Conservation (phyloP, 202 grass and related monocot genomes). For the Alloteropsis angusta region DNA sequence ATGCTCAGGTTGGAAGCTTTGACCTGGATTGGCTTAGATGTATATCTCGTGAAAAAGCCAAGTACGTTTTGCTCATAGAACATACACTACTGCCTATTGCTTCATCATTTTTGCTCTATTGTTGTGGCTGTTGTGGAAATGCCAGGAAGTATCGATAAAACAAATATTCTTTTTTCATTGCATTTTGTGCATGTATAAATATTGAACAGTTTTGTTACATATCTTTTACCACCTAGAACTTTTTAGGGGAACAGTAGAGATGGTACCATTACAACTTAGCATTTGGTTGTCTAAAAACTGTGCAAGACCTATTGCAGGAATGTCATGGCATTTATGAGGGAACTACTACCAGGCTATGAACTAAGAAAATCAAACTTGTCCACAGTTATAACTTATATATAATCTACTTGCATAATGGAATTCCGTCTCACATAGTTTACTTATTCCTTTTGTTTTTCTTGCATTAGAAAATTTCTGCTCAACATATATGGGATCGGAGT, state of each 20-base stretch:
- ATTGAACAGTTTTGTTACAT: background rate
- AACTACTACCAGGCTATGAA: conserved; percentile 5
- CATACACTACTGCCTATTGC: background rate
- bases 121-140: background rate
- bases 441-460: conserved; percentile 11
- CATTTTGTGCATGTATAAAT: background rate
- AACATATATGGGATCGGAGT: conserved; percentile 80
- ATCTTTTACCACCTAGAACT: background rate
- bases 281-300: conserved; percentile 6
- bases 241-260: background rate
- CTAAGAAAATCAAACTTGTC: conserved; percentile 13
- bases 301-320: conserved; percentile 4
- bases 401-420: conserved; percentile 14
- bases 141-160: conserved; percentile 6
- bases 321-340: conserved; percentile 1
- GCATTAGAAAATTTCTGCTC: conserved; percentile 67
- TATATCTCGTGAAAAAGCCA: conserved; percentile 53
- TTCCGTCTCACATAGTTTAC: conserved; percentile 16
- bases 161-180: conserved; percentile 2
- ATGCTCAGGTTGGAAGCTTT: conserved; percentile 76
- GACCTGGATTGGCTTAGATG: conserved; percentile 85
- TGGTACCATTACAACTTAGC: background rate
- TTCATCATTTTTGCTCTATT: conserved; percentile 4
- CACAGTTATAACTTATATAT: background rate
- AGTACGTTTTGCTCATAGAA: conserved; percentile 41